Base-by-base conservation (phyloP, 139 green algal species). In the Choricystis sp. region DNA sequence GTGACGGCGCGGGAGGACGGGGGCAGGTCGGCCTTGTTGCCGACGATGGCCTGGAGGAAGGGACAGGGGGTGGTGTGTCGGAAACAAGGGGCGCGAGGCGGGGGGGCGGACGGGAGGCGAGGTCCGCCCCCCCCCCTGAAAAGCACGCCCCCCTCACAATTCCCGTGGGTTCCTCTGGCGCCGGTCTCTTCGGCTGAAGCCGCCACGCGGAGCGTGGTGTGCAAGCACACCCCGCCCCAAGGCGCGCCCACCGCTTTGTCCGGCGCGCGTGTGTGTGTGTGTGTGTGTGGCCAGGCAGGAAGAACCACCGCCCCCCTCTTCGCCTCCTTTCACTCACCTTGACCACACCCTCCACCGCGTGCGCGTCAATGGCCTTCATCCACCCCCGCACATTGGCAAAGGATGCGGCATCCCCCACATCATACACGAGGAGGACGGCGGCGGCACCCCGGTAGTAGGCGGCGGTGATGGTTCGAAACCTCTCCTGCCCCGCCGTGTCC, bases 301-400 rank as follows among this genome's bases (percentile, higher is more conserved):
- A 56, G 20, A 40, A 49, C 24, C 29, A 63, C 0, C 19, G 26
- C 23, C 1, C 65, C 5, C 48, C 25, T 27, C 4, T 26, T 14
- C 19, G 9, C 31, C 28, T 26, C 52, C 4, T 22, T 56, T 4
- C 16, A n/a, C 61, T 21, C 27, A 90, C 84, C 82, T 95, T 95
- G 73, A 94, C 93, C n/a, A 97, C 90, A 40, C 80, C 87, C 60
- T 95, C 86, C 20, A 77, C 86, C 20, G 92, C 92, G 72, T 98
- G 88, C 78, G 94, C 80, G 71, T 97, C 83, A 68, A 98, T 97
- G 74, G 97, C 97, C n/a, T 81, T 74, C 84, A 97, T 96, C 92
- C 92, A 98, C 69, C 94, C 95, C 22, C 88, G 77, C 31, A 98
- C 87, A 75, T 97, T 97, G 76, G 89, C 91, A 77, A 98, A 98